Percentiles rank a stretch among this genome's conserved stretches.
Conservation (phyloP, 179 eudicot genomes). For the Sideroxylon spinosum region DNA sequence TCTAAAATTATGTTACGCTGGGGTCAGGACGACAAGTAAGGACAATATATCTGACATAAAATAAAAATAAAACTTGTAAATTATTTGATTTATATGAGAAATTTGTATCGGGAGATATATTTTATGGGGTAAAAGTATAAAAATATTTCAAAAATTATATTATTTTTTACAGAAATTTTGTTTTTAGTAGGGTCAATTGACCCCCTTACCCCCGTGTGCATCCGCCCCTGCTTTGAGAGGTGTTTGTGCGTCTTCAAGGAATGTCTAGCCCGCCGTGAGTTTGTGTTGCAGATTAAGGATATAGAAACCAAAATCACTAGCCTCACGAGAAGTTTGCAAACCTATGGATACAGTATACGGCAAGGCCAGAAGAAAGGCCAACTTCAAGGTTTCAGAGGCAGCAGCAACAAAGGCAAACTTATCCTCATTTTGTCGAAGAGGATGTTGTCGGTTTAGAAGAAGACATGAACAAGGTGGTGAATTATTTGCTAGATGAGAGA, state of each 20-base stretch:
- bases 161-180: too few relatives aligned
- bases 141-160: too few relatives aligned
- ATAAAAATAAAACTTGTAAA: too few relatives aligned
- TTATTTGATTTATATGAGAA: too few relatives aligned
- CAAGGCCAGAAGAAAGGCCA: neutral
- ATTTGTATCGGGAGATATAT: too few relatives aligned
- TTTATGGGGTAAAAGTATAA: too few relatives aligned
- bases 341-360: neutral
- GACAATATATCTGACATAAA: too few relatives aligned
- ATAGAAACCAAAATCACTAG: neutral
- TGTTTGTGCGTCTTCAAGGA: neutral
- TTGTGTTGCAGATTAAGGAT: neutral
- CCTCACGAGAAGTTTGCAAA: neutral
- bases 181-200: too few relatives aligned
- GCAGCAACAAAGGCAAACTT: neutral
- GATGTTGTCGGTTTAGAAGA: conserved; percentile 20
- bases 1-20: too few relatives aligned
- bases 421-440: conserved; percentile 17
- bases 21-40: too few relatives aligned
- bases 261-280: neutral
- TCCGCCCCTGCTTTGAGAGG: too few relatives aligned
- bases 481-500: neutral
- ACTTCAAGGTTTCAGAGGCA: neutral
- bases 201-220: too few relatives aligned
- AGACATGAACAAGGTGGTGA: conserved; percentile 13